Conservation (phyloP, 106 monocot species). For the Posidonia australis region DNA sequence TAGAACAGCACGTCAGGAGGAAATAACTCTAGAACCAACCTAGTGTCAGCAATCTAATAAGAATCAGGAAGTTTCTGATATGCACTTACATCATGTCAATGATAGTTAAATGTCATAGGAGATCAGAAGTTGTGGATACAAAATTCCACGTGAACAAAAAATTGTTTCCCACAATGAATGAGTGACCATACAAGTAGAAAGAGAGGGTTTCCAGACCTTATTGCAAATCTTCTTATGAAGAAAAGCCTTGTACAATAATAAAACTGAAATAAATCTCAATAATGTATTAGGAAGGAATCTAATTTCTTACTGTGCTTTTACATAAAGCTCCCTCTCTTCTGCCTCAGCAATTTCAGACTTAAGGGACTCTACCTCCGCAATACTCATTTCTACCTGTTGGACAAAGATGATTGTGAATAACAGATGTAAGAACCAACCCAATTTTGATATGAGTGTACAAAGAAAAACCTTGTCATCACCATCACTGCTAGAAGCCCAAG, state of each 20-base stretch:
- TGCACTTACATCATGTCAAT: too few relatives aligned
- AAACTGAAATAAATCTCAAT: background rate
- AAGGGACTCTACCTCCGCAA: constrained; percentile 71
- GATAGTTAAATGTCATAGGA: too few relatives aligned
- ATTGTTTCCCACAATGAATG: too few relatives aligned
- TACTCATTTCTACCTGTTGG: constrained; percentile 49
- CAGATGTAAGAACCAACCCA: background rate
- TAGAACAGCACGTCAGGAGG: too few relatives aligned
- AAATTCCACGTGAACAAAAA: too few relatives aligned
- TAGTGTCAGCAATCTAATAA: too few relatives aligned
- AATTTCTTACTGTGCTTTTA: constrained; percentile 68
- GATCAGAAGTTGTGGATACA: too few relatives aligned
- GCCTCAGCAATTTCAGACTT: constrained; percentile 68
- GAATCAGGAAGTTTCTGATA: too few relatives aligned
- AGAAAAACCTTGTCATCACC: constrained; percentile 50
- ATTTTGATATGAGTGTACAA: background rate
- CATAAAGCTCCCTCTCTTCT: constrained; percentile 77
- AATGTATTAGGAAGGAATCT: background rate
- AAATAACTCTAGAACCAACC: too few relatives aligned
- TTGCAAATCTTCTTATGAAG: background rate
- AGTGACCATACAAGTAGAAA: too few relatives aligned
- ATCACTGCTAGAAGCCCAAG: constrained; percentile 33
- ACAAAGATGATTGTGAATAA: constrained; percentile 1
- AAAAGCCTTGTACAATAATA: background rate
- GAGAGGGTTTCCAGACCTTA: too few relatives aligned